phyloP scores from a whole-genome alignment of 306 rosid species.

The Senna siamea region DNA sequence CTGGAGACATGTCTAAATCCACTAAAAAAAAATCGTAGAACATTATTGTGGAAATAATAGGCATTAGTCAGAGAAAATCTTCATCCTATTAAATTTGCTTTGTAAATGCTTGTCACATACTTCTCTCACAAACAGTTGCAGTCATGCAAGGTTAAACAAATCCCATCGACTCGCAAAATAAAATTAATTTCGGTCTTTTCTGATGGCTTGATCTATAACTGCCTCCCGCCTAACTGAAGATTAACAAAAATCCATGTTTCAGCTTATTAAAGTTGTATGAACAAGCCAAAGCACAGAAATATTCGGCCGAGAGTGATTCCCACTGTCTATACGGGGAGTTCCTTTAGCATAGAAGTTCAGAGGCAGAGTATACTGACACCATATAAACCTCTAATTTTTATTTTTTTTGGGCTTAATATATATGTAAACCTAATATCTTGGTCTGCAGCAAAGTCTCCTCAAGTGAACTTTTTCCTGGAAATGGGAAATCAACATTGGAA shows the following conservation, averaged over 20 bases:
- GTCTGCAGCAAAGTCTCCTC: conserved; percentile 80
- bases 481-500: not conserved
- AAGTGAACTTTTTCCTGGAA: conserved; percentile 80
- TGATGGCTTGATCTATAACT: not conserved
- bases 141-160: too few species aligned
- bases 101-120: too few species aligned
- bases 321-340: not conserved
- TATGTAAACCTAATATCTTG: conserved; percentile 29
- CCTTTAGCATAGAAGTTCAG: too few species aligned
- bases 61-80: too few species aligned
- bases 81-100: too few species aligned
- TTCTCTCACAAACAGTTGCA: too few species aligned
- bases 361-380: not conserved
- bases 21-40: too few species aligned
- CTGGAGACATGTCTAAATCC: too few species aligned
- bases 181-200: not conserved
- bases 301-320: not conserved
- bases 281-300: conserved; percentile 6
- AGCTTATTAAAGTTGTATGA: not conserved
- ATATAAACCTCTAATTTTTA: not conserved
- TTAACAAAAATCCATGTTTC: not conserved
- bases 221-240: not conserved
- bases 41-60: too few species aligned
- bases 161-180: not conserved
- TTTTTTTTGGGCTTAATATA: too few species aligned